These are phyloP conservation scores for Fragaria ananassa DNA, from an alignment of 306 rosid genomes.

Conservation along the genomic window DNA sequence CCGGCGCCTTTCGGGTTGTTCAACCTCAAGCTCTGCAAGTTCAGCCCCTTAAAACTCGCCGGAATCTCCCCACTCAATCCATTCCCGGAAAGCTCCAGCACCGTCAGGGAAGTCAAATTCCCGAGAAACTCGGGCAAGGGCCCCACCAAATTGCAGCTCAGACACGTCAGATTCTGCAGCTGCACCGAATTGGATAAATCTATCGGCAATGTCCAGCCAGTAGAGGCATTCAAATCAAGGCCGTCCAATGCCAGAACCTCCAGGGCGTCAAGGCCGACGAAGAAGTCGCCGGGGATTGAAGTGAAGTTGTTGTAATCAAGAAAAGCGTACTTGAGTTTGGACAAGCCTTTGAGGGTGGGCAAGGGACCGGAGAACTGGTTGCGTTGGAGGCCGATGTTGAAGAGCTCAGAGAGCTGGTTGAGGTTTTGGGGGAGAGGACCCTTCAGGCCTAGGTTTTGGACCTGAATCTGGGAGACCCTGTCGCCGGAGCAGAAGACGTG, in stretches of 20 bases:
- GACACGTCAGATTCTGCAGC: conserved; percentile 62
- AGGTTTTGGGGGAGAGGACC: conserved; percentile 72
- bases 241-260: conserved; percentile 74
- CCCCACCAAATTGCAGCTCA: conserved; percentile 66
- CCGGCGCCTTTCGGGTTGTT: conserved; percentile 60
- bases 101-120: conserved; percentile 50
- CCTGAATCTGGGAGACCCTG: conserved; percentile 75
- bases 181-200: conserved; percentile 43
- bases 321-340: conserved; percentile 40
- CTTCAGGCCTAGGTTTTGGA: conserved; percentile 48
- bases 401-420: conserved; percentile 61
- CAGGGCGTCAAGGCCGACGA: conserved; percentile 51
- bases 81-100: conserved; percentile 60
- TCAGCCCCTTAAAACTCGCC: conserved; percentile 23
- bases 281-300: conserved; percentile 72
- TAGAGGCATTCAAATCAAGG: conserved; percentile 46
- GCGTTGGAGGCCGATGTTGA: conserved; percentile 71
- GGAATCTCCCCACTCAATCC: conserved; percentile 57
- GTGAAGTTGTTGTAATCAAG: conserved; percentile 68
- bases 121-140: conserved; percentile 71
- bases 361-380: conserved; percentile 60
- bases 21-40: conserved; percentile 62
- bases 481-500: conserved; percentile 51
- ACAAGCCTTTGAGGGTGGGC: conserved; percentile 61
- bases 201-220: conserved; percentile 70